Base-by-base conservation (phyloP, 1,284 basidiomycete genomes). In the Schizopora paradoxa region DNA sequence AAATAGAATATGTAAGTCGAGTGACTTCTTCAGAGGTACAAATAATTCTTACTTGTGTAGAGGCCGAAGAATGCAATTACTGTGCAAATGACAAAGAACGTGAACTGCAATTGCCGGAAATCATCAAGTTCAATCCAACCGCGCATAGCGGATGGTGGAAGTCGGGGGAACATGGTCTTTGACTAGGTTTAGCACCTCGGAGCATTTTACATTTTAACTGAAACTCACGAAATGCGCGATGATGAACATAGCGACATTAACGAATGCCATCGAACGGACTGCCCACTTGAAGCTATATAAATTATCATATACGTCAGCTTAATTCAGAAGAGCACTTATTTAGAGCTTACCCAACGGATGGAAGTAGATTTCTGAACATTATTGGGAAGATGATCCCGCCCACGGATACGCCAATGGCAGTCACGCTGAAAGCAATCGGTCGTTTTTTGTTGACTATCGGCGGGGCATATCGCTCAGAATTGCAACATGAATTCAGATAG, bases 301-400 rank as follows among this genome's bases (percentile, higher is more conserved):
- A n/a, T 13, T 35, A 3, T n/a, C n/a, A n/a, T 10, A 14, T 6
- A 19, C 33, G 14, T n/a, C 10, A 35, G 33, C 14, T 35, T 22
- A 5, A 23, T 29, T 25, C 6, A 10, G n/a, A n/a, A n/a, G 23
- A 18, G 29, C 22, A 27, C 5, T 5, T 16, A 31, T 29, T 2
- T 7, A 22, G 6, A 33, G 26, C 16, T 34, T 23, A 43, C 41
- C 41, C 41, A 14, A 43, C 29, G 6, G 16, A 10, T n/a, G 41
- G 28, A 34, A 79, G 64, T 18, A 77, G 56, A 25, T 65, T 64
- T 41, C 66, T 66, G 2, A 66, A 56, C 14, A 65, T 58, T 41
- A 76, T 73, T 0, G 76, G 77, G 37, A 76, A 61, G 2, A 73
- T 47, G 0, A 73, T 72, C 3, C 76, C 76, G 2, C 72, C 72